phyloP scores from a whole-genome alignment of 2,329 filamentous ascomycete species.

The Tolypocladium paradoxum region DNA sequence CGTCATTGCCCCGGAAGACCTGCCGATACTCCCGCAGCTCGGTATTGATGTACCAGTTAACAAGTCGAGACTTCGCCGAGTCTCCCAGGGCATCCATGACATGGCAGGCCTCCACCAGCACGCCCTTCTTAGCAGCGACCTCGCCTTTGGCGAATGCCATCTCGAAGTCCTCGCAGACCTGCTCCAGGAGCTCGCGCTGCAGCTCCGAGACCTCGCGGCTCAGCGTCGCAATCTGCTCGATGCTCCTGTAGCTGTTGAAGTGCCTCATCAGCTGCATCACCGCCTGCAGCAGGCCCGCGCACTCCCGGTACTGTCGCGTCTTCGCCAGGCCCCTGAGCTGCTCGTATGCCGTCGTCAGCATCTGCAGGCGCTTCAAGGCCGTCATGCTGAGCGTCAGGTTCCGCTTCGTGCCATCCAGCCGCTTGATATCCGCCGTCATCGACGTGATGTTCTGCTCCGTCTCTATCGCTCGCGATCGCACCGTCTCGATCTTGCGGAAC shows the following conservation, averaged over 20 bases:
- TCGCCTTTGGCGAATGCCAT: slow-evolving; percentile 86
- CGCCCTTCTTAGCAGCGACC: slow-evolving; percentile 55
- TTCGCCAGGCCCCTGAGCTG: slow-evolving; percentile 77
- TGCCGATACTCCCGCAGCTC: slow-evolving; percentile 91
- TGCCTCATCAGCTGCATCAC: slow-evolving; percentile 97
- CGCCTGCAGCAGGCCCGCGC: slow-evolving; percentile 84
- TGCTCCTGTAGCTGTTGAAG: slow-evolving; percentile 95
- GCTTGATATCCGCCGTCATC: slow-evolving; percentile 98
- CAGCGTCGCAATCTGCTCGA: slow-evolving; percentile 91
- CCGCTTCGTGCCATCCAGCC: slow-evolving; percentile 89
- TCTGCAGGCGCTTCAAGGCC: slow-evolving; percentile 89
- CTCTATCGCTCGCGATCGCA: slow-evolving; percentile 77
- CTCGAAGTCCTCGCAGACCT: slow-evolving; percentile 99
- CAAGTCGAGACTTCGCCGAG: slow-evolving; percentile 65
- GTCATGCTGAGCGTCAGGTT: slow-evolving; percentile 98
- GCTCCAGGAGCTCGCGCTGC: slow-evolving; percentile 84
- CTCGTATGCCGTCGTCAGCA: slow-evolving; percentile 98
- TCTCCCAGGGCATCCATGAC: slow-evolving; percentile 95
- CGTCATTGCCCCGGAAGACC: slow-evolving; percentile 91
- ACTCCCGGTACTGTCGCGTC: slow-evolving; percentile 86
- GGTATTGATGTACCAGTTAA: slow-evolving; percentile 98
- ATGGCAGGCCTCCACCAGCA: slow-evolving; percentile 75
- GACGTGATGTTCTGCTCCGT: slow-evolving; percentile 94
- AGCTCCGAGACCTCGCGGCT: slow-evolving; percentile 89
- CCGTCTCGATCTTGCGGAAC: slow-evolving; percentile 90